phyloP scores from a whole-genome alignment of 2,329 filamentous ascomycete species.

The Parastagonospora nodorum region DNA sequence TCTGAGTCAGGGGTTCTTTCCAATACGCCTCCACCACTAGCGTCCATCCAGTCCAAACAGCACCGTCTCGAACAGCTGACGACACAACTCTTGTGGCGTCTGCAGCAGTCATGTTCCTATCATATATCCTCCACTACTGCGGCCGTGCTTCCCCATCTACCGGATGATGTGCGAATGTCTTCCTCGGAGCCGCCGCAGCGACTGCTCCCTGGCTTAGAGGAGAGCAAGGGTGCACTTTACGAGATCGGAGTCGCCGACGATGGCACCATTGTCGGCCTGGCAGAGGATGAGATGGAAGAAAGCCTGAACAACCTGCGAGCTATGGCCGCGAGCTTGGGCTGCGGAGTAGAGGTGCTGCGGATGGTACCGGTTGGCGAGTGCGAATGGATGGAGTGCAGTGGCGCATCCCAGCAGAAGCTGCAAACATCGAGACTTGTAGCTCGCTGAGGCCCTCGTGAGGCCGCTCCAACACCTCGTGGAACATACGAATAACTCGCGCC shows the following conservation, averaged over 20 bases:
- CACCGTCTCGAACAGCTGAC: slow-evolving; percentile 88
- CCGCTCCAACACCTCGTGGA: slow-evolving; percentile 55
- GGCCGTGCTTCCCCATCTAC: slow-evolving; percentile 74
- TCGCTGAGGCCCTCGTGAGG: slow-evolving; percentile 87
- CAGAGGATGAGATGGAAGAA: slow-evolving; percentile 89
- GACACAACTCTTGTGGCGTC: slow-evolving; percentile 90
- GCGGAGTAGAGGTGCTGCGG: slow-evolving; percentile 78
- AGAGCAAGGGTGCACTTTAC: slow-evolving; percentile 90
- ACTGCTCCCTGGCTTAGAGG: slow-evolving; percentile 77
- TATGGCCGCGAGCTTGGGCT: slow-evolving; percentile 93
- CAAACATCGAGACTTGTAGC: slow-evolving; percentile 68
- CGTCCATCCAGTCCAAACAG: slow-evolving; percentile 74
- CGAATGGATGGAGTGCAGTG: slow-evolving; percentile 67
- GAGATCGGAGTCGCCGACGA: slow-evolving; percentile 97
- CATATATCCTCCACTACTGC: slow-evolving; percentile 80
- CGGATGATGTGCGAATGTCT: slow-evolving; percentile 69
- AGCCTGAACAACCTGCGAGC: slow-evolving; percentile 81
- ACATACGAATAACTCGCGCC: slow-evolving; percentile 13
- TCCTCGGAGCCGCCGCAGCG: slow-evolving; percentile 58
- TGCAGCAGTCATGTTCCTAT: slow-evolving; percentile 93
- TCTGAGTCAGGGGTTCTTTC: slow-evolving; percentile 35
- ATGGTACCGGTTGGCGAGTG: slow-evolving; percentile 85
- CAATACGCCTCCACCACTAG: slow-evolving; percentile 47
- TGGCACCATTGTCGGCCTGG: slow-evolving; percentile 85
- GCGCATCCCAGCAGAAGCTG: slow-evolving; percentile 18